A percentile compares a stretch with the other conserved stretches of the same genome.
Evolutionary conservation across 176 grass and related monocot species (phyloP).

Genomic region (Cenchrus purpureus): DNA sequence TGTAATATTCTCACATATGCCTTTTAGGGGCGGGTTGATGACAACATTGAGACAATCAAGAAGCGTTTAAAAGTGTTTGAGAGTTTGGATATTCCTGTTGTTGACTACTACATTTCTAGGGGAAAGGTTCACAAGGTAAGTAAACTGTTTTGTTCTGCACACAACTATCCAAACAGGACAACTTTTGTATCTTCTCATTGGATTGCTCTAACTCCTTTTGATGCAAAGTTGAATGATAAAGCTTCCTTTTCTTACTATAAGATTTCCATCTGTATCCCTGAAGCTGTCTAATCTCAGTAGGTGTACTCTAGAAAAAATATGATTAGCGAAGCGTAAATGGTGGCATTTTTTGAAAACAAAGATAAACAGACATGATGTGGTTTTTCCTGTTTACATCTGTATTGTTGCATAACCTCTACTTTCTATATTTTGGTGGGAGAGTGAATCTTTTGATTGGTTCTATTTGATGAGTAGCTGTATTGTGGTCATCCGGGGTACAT

Average conservation of each 20-base stretch:
- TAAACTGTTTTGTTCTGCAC: background rate
- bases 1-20: slow-evolving; percentile 22
- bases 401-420: background rate
- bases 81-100: slow-evolving; percentile 88
- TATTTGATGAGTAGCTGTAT: slow-evolving; percentile 16
- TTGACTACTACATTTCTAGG: slow-evolving; percentile 78
- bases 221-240: background rate
- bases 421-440: background rate
- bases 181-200: background rate
- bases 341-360: background rate
- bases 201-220: background rate
- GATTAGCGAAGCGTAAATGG: slow-evolving; percentile 5
- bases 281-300: background rate
- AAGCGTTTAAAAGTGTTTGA: slow-evolving; percentile 91
- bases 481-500: background rate
- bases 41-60: slow-evolving; percentile 94
- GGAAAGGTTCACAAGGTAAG: slow-evolving; percentile 92
- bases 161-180: no score
- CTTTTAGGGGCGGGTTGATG: slow-evolving; percentile 88
- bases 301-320: slow-evolving; percentile 24
- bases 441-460: background rate
- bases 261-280: background rate
- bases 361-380: background rate
- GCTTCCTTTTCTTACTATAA: background rate
- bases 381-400: background rate